A percentile compares a stretch with the other conserved stretches of the same genome.
Evolutionary conservation across 495 filamentous ascomycete genomes (phyloP).

Genomic region (Aspergillus carlsbadensis): DNA sequence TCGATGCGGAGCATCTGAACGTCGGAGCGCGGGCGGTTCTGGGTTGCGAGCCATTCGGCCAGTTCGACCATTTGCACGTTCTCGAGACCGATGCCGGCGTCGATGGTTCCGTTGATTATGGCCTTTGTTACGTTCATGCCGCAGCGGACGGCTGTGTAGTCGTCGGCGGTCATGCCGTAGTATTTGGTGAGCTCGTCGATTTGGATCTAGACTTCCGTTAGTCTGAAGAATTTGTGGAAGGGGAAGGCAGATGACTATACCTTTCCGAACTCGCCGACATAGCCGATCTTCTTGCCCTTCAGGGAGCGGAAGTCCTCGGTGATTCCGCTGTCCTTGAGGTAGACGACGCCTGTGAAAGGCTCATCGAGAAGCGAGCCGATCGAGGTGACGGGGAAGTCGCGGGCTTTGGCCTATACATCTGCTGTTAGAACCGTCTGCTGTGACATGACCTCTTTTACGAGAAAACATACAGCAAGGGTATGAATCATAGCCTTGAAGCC

Average conservation of each 20-base stretch:
- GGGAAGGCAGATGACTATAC: conserved; percentile 6
- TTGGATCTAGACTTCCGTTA: conserved; percentile 50
- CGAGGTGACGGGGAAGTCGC: conserved; percentile 64
- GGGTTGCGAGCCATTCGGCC: conserved; percentile 62
- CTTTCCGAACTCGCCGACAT: conserved; percentile 72
- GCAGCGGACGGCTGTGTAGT: conserved; percentile 68
- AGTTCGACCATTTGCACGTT: conserved; percentile 75
- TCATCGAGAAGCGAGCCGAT: conserved; percentile 69
- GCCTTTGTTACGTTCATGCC: conserved; percentile 64
- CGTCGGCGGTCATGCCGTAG: conserved; percentile 66
- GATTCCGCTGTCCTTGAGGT: conserved; percentile 67
- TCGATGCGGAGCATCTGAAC: conserved; percentile 75
- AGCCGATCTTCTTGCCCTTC: conserved; percentile 67
- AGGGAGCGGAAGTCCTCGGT: conserved; percentile 62
- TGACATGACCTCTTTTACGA: not conserved
- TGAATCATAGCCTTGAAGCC: conserved; percentile 79
- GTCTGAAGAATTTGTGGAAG: not conserved
- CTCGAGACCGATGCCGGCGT: conserved; percentile 70
- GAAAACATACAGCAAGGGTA: conserved; percentile 56
- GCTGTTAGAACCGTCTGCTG: not conserved
- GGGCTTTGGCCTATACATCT: conserved; percentile 57
- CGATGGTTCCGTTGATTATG: conserved; percentile 63
- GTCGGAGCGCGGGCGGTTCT: conserved; percentile 57
- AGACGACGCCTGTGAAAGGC: conserved; percentile 71
- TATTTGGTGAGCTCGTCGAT: conserved; percentile 72